Base-by-base conservation (phyloP, 1,139 yeast species). In the Dujonia santamariae region DNA sequence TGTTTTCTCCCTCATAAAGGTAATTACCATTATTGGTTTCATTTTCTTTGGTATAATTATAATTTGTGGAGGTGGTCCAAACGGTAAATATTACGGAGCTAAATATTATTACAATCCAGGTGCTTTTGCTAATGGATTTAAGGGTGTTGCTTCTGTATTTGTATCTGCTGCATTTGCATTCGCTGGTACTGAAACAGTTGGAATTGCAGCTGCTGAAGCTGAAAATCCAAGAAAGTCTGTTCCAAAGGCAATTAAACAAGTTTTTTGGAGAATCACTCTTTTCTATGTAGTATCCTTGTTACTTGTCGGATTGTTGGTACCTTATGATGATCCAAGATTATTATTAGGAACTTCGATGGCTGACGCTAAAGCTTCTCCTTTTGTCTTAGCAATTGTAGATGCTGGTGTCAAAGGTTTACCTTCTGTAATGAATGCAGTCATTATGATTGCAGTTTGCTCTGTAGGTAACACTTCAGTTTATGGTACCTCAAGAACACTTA, bases 401-500 rank as follows among this genome's bases (percentile, higher is more conserved):
- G 74, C 66, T 30, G 68, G 68, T 26, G 66, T 68, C 37, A 46
- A 47, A 19, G 74, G 70, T 3, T 59, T 68, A 37, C 73, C 73
- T 19, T 59, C 65, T 14, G 71, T 68, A 28, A 66, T 68, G 70
- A 68, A 68, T 43, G 74, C 63, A 3, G 74, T 68, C 33, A 67
- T 68, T 37, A 56, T 68, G 54, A 45, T 68, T 34, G 58, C 73
- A 9, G 72, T 67, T 28, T 58, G 67, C 32, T 67, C 74, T 12
- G 73, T 68, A 37, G 74, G 72, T 31, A 59, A 59, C 42, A 69
- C 80, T 18, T 72, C 81, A 9, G 83, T 80, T 17, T 80, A 70
- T 47, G 94, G 82, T 20, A 76, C 88, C 38, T 84, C 95, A 26
- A 78, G 96, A 69, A 78, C 95, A 14, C 60, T 87, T 44, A 80